phyloP scores from a whole-genome alignment of 169 alveolate genomes.

The Plasmodium reichenowi region DNA sequence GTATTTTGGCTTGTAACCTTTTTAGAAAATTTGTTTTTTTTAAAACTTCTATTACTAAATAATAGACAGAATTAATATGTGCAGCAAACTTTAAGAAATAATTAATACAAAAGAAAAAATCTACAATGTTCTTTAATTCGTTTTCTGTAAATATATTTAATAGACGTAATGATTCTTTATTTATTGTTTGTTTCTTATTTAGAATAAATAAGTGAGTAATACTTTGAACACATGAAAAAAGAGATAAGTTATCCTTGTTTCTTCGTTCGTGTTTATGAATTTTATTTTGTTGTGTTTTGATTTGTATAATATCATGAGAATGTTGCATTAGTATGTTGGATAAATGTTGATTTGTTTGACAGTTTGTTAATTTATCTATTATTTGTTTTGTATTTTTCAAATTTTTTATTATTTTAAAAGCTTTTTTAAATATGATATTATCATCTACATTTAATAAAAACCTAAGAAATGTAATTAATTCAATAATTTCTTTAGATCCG shows the following conservation, averaged over 20 bases:
- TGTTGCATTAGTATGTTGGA: no score
- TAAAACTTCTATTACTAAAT: constrained; percentile 33
- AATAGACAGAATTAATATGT: constrained; percentile 20
- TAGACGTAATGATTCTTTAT: neutral
- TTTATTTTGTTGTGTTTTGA: neutral
- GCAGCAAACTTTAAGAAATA: constrained; percentile 32
- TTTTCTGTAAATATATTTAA: constrained; percentile 26
- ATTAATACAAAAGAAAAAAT: constrained; percentile 48
- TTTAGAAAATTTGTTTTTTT: constrained; percentile 20
- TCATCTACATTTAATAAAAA: constrained; percentile 57
- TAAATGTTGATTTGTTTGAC: neutral
- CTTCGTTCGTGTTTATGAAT: neutral
- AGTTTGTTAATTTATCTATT: constrained; percentile 4
- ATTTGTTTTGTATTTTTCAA: constrained; percentile 3
- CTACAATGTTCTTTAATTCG: constrained; percentile 38
- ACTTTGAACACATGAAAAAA: constrained; percentile 7
- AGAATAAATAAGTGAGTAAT: constrained; percentile 19
- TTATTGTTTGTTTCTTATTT: constrained; percentile 9
- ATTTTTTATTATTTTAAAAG: constrained; percentile 60
- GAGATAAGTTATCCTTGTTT: neutral
- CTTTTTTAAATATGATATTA: constrained; percentile 39
- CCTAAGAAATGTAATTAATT: constrained; percentile 28
- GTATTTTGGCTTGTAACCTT: constrained; percentile 15
- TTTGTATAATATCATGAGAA: neutral
- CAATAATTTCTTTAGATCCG: constrained; percentile 63